Evolutionary conservation across 78 protist genomes (phyloP), one percentile per base, ranked within the genome.

Genomic region (slime mould (Dictyostelium discoideum)): DNA sequence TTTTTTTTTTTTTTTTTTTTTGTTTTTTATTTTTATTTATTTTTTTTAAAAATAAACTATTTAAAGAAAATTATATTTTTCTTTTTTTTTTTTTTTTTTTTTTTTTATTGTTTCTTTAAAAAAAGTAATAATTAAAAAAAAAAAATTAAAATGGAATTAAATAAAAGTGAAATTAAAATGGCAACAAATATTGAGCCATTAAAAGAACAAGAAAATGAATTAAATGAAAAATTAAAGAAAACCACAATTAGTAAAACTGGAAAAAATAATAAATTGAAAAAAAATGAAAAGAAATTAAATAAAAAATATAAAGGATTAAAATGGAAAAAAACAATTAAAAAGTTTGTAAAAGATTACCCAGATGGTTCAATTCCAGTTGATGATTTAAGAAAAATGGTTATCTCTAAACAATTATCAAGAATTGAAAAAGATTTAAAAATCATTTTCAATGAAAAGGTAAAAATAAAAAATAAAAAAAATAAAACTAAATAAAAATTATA

Each of bases 301-400:
- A 74, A 74, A 37, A 74, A 74, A 74, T 74, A 74, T 74, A 74
- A 74, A 74, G 81, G 81, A 10, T 16, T 74, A 3, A 74, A 74
- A 37, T 74, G 81, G 81, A 74, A 37, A 37, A 74, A 74, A 74
- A 74, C 81, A 74, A 74, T 74, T 74, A 74, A 37, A 74, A 74
- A 37, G 37, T 26, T 74, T 6, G 48, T 74, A 14, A 74, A 74
- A 74, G 81, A 74, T 9, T 74, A 74, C 13, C 81, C 81, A 74
- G 81, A 74, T 37, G n/a, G 42, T 2, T 74, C 81, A 26, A 74
- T 74, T 4, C 81, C 42, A 32, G 20, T 74, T 13, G 22, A 37
- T 0, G 81, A 74, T 74, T 26, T 74, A 74, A 74, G 48, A 37
- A 74, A 74, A 16, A 32, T 37, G 40, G 81, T 74, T 5, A 16